Percentiles rank a stretch among this genome's conserved stretches.
These are phyloP conservation scores for Aspergillus hortae DNA, from an alignment of 2,329 filamentous ascomycete species.

Conservation along the genomic window DNA sequence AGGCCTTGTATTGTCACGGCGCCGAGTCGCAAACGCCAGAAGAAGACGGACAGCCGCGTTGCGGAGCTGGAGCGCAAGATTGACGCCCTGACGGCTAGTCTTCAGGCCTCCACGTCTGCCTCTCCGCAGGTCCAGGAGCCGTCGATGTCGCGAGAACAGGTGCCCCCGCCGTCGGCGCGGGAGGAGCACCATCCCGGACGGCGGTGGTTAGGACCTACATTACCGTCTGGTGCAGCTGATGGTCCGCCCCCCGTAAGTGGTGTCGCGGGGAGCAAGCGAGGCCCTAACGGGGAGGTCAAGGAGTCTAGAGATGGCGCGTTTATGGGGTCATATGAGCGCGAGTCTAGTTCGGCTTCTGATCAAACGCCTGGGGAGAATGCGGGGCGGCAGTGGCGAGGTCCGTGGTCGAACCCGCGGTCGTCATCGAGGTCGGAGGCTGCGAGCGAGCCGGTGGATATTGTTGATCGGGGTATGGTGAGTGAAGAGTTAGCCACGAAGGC, in stretches of 20 bases:
- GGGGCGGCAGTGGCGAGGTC: constrained; percentile 20
- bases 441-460: constrained; percentile 42
- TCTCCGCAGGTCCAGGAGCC: constrained; percentile 15
- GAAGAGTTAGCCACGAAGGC: constrained; percentile 51
- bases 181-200: constrained; percentile 35
- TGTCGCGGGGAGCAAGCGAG: constrained; percentile 28
- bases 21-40: constrained; percentile 74
- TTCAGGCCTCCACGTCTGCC: constrained; percentile 55
- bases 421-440: constrained; percentile 14
- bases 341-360: constrained; percentile 19
- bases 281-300: constrained; percentile 28
- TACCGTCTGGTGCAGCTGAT: constrained; percentile 3
- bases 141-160: background rate
- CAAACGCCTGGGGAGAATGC: constrained; percentile 13
- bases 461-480: constrained; percentile 51
- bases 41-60: constrained; percentile 86
- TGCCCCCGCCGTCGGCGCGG: constrained; percentile 4
- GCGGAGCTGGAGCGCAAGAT: constrained; percentile 92
- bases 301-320: constrained; percentile 6
- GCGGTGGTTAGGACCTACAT: constrained; percentile 23
- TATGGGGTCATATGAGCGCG: background rate
- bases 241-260: constrained; percentile 2
- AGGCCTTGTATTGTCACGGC: constrained; percentile 73
- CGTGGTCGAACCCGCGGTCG: background rate
- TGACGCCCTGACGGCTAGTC: constrained; percentile 75